Evolutionary conservation across 192 early-diverging fungal genomes (phyloP).

Genomic region (Entophlyctis helioformis): DNA sequence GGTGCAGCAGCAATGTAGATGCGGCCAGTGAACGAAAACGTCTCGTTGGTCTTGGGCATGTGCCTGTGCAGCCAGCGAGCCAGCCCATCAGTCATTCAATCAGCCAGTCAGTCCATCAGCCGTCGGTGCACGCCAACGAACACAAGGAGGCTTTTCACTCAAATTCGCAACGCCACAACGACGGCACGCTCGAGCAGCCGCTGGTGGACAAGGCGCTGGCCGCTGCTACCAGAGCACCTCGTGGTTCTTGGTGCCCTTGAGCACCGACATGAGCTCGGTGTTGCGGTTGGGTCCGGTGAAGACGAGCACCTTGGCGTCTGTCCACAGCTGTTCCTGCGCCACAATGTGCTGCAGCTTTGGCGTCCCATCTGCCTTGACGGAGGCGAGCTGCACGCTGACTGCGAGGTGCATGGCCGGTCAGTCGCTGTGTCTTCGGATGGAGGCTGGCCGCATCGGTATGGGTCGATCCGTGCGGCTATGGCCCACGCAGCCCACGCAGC

Average conservation of each 20-base stretch:
- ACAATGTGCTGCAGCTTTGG: constrained; percentile 40
- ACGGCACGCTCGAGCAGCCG: neutral
- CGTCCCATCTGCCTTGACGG: constrained; percentile 10
- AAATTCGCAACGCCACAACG: too few relatives aligned
- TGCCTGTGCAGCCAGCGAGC: constrained; percentile 24
- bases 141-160: too few relatives aligned
- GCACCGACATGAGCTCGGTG: constrained; percentile 53
- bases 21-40: constrained; percentile 53
- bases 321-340: constrained; percentile 55
- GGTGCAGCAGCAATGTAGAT: constrained; percentile 62
- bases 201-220: neutral
- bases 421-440: too few relatives aligned
- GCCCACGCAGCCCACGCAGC: too few relatives aligned
- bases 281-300: constrained; percentile 59
- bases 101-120: too few relatives aligned
- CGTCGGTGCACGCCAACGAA: too few relatives aligned
- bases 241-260: constrained; percentile 53
- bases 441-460: too few relatives aligned
- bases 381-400: constrained; percentile 21
- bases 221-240: constrained; percentile 44
- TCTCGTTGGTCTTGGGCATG: constrained; percentile 58
- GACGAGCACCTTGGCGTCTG: constrained; percentile 46
- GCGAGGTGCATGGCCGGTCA: too few relatives aligned
- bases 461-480: too few relatives aligned
- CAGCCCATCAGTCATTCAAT: too few relatives aligned